phyloP scores from a whole-genome alignment of 2,329 filamentous ascomycete genomes.

The Gnomoniopsis sp. region DNA sequence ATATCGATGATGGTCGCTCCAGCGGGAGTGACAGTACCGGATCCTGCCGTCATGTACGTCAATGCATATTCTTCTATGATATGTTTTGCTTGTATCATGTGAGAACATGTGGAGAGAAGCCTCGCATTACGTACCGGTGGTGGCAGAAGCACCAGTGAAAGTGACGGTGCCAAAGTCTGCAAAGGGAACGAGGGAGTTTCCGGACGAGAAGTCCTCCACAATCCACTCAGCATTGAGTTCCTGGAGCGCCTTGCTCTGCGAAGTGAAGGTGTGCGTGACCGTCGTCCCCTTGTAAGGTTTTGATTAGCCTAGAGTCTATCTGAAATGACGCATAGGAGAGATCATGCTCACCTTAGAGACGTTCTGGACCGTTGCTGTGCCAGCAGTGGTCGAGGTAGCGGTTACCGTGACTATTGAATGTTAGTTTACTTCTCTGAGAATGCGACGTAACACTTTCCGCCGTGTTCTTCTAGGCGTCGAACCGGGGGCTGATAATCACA shows the following conservation, averaged over 20 bases:
- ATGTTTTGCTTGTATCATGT: too few species aligned
- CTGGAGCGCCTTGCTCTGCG: constrained; percentile 41
- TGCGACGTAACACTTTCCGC: too few species aligned
- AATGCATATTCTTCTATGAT: background rate
- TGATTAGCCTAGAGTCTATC: too few species aligned
- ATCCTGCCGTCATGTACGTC: background rate
- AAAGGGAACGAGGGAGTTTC: constrained; percentile 37
- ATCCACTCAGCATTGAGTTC: constrained; percentile 62
- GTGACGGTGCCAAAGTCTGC: constrained; percentile 44
- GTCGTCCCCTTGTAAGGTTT: constrained; percentile 36
- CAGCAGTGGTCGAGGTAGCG: constrained; percentile 38
- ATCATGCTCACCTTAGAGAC: constrained; percentile 22
- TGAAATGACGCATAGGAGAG: too few species aligned
- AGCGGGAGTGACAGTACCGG: constrained; percentile 28
- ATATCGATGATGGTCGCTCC: constrained; percentile 64
- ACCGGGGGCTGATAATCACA: too few species aligned
- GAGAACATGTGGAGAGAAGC: too few species aligned
- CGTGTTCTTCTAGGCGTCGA: too few species aligned
- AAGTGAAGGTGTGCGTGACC: constrained; percentile 48
- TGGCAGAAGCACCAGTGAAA: constrained; percentile 39
- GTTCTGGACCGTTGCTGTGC: constrained; percentile 45
- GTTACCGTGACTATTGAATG: constrained; percentile 26
- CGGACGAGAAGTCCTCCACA: constrained; percentile 50
- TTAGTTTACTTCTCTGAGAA: too few species aligned
- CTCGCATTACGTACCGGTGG: constrained; percentile 7